Percentiles rank a stretch among this genome's conserved stretches.
Evolutionary conservation across 306 rosid genomes (phyloP).

Genomic region (Prinsepia uniflora): DNA sequence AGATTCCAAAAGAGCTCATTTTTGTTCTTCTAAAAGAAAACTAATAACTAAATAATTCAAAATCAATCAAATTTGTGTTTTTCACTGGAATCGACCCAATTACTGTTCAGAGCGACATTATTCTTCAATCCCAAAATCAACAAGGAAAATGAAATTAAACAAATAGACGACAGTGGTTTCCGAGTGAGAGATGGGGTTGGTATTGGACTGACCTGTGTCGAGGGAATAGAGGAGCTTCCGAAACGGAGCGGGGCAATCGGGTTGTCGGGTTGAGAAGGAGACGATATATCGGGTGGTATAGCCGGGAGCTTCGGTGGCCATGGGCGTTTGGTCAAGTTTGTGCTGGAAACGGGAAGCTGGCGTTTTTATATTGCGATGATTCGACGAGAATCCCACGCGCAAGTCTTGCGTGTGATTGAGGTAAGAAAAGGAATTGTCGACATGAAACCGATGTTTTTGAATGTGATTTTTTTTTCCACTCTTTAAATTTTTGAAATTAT

Average conservation of each 20-base stretch:
- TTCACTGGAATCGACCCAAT: neutral
- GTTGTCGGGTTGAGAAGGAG: constrained; percentile 19
- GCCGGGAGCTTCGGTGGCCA: constrained; percentile 43
- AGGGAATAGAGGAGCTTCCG: constrained; percentile 7
- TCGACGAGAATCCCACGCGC: neutral
- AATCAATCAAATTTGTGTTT: constrained; percentile 14
- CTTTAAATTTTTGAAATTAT: no score
- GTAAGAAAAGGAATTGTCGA: neutral
- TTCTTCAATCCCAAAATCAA: neutral
- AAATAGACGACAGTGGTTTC: constrained; percentile 7
- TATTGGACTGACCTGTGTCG: constrained; percentile 23
- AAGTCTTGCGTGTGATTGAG: neutral
- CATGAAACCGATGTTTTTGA: no score
- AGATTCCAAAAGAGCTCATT: neutral
- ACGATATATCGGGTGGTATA: constrained; percentile 20
- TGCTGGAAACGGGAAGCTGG: neutral
- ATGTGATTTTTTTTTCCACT: no score
- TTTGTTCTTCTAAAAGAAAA: neutral
- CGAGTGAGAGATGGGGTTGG: constrained; percentile 9
- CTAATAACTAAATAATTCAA: neutral
- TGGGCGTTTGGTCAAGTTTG: constrained; percentile 26
- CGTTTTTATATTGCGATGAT: neutral
- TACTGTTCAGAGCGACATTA: neutral
- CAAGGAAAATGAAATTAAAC: neutral
- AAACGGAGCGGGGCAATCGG: constrained; percentile 11